These are phyloP conservation scores for Amanita inopinata DNA, from an alignment of 768 basidiomycete species.

Conservation along the genomic window DNA sequence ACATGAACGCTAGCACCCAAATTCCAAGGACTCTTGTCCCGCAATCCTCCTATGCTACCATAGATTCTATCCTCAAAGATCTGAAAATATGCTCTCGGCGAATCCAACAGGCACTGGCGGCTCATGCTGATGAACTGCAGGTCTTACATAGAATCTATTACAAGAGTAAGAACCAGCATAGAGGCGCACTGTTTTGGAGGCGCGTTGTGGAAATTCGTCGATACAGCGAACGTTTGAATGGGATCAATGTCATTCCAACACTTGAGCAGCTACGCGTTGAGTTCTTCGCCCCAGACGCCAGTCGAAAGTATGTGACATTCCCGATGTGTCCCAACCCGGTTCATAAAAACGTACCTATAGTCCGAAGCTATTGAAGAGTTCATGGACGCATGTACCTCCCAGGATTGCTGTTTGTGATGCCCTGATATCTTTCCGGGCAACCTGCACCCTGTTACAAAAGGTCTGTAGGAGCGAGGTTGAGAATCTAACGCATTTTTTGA, in stretches of 20 bases:
- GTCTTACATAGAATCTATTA: conserved; percentile 64
- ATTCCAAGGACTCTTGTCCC: conserved; percentile 20
- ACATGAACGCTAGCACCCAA: conserved; percentile 7
- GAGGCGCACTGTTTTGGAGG: conserved; percentile 60
- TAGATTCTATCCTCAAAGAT: conserved; percentile 53
- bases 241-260: conserved; percentile 20
- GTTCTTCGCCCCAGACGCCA: conserved; percentile 37
- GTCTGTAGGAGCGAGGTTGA: conserved; percentile 14
- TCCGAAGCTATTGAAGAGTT: conserved; percentile 39
- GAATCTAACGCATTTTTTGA: background rate
- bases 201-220: conserved; percentile 52
- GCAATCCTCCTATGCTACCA: conserved; percentile 21
- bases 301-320: conserved; percentile 26
- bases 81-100: conserved; percentile 47
- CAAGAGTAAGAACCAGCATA: conserved; percentile 75
- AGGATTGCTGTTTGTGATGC: conserved; percentile 22
- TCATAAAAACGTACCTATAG: conserved; percentile 21
- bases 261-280: conserved; percentile 34
- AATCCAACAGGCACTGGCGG: conserved; percentile 32
- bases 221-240: conserved; percentile 30
- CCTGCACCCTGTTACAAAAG: conserved; percentile 33
- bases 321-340: background rate
- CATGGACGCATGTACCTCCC: conserved; percentile 58
- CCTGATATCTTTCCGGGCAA: conserved; percentile 25
- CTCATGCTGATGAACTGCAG: conserved; percentile 41